Evolutionary conservation across 225 moss, liverwort and hornwort species (phyloP).

Genomic region (Physcomitrellopsis africana): DNA sequence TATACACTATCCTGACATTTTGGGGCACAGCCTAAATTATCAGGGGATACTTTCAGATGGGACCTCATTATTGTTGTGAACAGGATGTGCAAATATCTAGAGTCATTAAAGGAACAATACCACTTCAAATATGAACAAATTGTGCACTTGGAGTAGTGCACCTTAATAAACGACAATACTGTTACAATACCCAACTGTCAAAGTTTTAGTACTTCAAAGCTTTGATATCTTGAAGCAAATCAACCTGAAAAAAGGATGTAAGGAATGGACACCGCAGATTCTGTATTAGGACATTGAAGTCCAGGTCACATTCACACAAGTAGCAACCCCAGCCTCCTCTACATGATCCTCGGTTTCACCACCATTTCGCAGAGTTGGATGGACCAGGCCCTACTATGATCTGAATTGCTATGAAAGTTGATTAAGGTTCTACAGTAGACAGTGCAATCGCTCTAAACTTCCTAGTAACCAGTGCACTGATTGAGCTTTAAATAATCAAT

Average conservation of each 20-base stretch:
- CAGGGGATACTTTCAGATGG: too few species aligned
- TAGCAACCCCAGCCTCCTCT: slow-evolving; percentile 30
- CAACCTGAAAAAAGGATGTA: slow-evolving; percentile 18
- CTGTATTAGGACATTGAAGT: slow-evolving; percentile 24
- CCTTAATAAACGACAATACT: too few species aligned
- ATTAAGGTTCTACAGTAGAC: slow-evolving; percentile 13
- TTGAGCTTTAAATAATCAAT: slow-evolving; percentile 30
- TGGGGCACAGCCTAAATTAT: too few species aligned
- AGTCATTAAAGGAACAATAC: too few species aligned
- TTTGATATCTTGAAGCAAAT: slow-evolving; percentile 30
- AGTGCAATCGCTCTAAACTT: slow-evolving; percentile 10
- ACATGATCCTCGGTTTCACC: background rate
- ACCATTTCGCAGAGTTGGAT: slow-evolving; percentile 21
- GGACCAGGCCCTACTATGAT: slow-evolving; percentile 27
- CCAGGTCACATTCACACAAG: slow-evolving; percentile 16
- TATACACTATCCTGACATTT: too few species aligned
- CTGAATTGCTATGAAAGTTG: slow-evolving; percentile 25
- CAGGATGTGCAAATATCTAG: too few species aligned
- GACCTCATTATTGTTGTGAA: too few species aligned
- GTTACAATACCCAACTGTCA: too few species aligned
- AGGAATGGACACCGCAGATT: slow-evolving; percentile 3
- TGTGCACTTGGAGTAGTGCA: too few species aligned
- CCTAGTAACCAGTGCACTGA: slow-evolving; percentile 8
- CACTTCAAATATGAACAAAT: too few species aligned
- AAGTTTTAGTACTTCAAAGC: slow-evolving; percentile 23